phyloP scores from a whole-genome alignment of 306 rosid species.

The Cucumis hystrix region DNA sequence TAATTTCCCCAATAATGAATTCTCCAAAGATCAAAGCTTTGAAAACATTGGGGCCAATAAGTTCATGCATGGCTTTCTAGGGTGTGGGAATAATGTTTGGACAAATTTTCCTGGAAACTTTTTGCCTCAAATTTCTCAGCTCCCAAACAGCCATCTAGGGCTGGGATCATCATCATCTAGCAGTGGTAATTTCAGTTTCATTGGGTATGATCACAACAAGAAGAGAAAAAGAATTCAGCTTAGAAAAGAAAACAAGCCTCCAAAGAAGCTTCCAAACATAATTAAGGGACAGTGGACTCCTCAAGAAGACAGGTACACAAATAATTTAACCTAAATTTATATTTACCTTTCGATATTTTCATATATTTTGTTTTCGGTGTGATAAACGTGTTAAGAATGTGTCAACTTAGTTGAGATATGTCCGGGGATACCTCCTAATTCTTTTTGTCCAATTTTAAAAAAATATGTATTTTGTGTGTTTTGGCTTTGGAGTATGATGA shows the following conservation, averaged over 20 bases:
- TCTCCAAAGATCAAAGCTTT: not conserved
- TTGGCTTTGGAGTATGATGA: too few relatives aligned
- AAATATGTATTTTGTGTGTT: too few relatives aligned
- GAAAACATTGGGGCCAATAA: constrained; percentile 4
- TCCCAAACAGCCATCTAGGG: not conserved
- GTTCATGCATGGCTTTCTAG: constrained; percentile 17
- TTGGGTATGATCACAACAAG: not conserved
- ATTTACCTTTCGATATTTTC: too few relatives aligned
- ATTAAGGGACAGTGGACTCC: constrained; percentile 64
- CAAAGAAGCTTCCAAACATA: not conserved
- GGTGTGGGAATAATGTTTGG: not conserved
- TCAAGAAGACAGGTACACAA: constrained; percentile 44
- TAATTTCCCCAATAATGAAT: constrained; percentile 7
- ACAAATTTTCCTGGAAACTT: constrained; percentile 6
- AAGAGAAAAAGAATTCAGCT: not conserved
- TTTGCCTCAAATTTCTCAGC: not conserved
- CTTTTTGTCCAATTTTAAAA: too few relatives aligned
- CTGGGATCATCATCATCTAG: constrained; percentile 3
- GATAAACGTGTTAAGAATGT: too few relatives aligned
- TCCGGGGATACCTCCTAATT: too few relatives aligned
- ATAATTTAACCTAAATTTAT: not conserved
- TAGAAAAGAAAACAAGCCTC: constrained; percentile 5
- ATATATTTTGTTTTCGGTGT: too few relatives aligned
- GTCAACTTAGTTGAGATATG: too few relatives aligned
- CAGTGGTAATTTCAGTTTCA: not conserved